Evolutionary conservation across 768 basidiomycete genomes (phyloP), one percentile per base, ranked within the genome.

Genomic region (Paxillus rubicundulus): DNA sequence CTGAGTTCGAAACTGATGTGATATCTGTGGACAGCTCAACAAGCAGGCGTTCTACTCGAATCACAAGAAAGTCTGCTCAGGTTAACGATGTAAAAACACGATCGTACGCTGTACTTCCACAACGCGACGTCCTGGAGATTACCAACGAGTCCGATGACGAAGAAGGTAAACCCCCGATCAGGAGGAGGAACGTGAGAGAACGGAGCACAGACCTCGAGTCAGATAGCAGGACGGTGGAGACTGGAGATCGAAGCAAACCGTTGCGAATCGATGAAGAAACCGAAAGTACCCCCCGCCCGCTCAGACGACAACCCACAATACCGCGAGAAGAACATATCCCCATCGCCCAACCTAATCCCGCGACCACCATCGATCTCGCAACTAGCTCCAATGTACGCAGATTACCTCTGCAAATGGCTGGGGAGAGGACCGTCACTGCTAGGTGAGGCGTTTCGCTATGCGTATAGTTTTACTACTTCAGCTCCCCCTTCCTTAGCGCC

Each of bases 21-120:
- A 70, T 69, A 65, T 60, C 67, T 21, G 61, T 70, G 55, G 67
- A 65, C 42, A 55, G 59, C 36, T 44, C 30, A 24, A 28, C 56
- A 10, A 58, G 52, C 37, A 55, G 20, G 20, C 56, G 54, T 18
- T 43, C 59, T 5, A 21, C 47, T 10, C 53, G 58, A 9, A 14
- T n/a, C 10, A 13, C 40, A 4, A 59, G 53, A 46, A 57, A 44
- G 20, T 28, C 14, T 28, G 8, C 2, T 30, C 53, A 24, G 2
- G 21, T 2, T 9, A 24, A 18, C 18, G 14, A 18, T 2, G 18
- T 3, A 20, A 58, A 54, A 45, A 8, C 3, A 8, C 27, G 51
- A 39, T n/a, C 30, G 32, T 42, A 14, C 44, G 39, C 20, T 18
- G 37, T 2, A n/a, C 27, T 28, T 27, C 17, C 47, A 2, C 45